Evolutionary conservation across 805 yeast species (phyloP), one percentile per base, ranked within the genome.

Genomic region (Spathaspora arborariae): DNA sequence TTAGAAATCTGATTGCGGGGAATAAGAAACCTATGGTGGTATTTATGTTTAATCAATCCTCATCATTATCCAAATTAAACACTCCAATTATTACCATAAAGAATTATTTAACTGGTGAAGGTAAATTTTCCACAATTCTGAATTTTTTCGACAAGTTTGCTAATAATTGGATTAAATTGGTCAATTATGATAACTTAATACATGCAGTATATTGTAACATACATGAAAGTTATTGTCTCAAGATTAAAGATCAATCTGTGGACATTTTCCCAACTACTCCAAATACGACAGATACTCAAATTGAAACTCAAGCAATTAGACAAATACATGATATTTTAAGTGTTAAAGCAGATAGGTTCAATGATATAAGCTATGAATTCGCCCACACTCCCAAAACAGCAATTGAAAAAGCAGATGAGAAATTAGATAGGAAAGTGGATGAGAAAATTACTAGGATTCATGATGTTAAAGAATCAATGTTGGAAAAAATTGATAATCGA

Each of bases 131-230:
- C 30, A 38, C 52, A 4, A 58, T 71, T 33, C 72, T 59, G 9
- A 45, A 45, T 9, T 67, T 73, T 43, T 74, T 76, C 54, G 79
- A 76, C 49, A 48, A 53, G 1, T 63, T 77, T 54, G 75, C 79
- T 0, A 53, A 55, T 20, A 59, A 57, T 10, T 77, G 80, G 81
- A 53, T 66, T 2, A 55, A 57, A 19, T 59, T 58, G 7, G 48
- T 66, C 10, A 58, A 63, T 11, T 59, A 66, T 42, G 56, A 58
- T 13, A 60, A 62, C 22, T 58, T 78, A 27, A 50, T 75, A 2
- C 67, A 68, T 40, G 75, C 80, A 0, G 59, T 61, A 1, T 74
- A 74, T 49, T 78, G 82, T 49, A 69, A 76, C 57, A 71, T 3
- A n/a, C 35, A 49, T 4, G 55, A 60, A 13, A 64, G 79, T 38